Percentiles rank a stretch among this genome's conserved stretches.
These are phyloP conservation scores for Dendrothele bispora DNA, from an alignment of 768 basidiomycete genomes.

Conservation along the genomic window DNA sequence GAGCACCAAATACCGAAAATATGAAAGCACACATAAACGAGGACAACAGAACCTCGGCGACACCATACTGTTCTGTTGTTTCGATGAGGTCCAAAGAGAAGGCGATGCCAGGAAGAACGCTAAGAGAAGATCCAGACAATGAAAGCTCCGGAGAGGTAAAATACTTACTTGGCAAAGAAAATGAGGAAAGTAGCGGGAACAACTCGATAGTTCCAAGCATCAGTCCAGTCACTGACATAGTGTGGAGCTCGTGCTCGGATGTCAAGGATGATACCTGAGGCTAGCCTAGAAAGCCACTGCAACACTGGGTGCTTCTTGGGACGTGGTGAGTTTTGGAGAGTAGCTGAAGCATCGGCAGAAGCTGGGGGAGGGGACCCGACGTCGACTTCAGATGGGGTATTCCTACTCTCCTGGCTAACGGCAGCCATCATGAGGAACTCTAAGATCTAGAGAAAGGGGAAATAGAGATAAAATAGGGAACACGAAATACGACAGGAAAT, in stretches of 20 bases:
- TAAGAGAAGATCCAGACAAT: slow-evolving; percentile 27
- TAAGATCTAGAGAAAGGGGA: too few relatives aligned
- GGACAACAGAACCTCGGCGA: slow-evolving; percentile 79
- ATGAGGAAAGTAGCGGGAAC: slow-evolving; percentile 84
- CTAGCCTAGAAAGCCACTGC: slow-evolving; percentile 32
- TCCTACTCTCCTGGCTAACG: too few relatives aligned
- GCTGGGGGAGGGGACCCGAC: too few relatives aligned
- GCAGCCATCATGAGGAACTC: too few relatives aligned
- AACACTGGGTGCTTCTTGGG: neutral
- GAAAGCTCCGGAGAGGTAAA: slow-evolving; percentile 8
- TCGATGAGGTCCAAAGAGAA: slow-evolving; percentile 93
- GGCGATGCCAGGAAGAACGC: slow-evolving; percentile 87
- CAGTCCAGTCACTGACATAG: slow-evolving; percentile 86
- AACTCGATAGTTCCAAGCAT: slow-evolving; percentile 91
- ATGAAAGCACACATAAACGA: slow-evolving; percentile 90
- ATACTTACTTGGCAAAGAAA: slow-evolving; percentile 77
- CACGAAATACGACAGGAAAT: too few relatives aligned
- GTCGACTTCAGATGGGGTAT: too few relatives aligned
- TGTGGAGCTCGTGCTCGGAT: slow-evolving; percentile 71
- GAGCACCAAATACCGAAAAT: slow-evolving; percentile 85
- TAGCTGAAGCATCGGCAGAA: too few relatives aligned
- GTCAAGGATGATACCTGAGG: slow-evolving; percentile 69
- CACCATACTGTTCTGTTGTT: slow-evolving; percentile 86
- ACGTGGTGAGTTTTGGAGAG: too few relatives aligned
- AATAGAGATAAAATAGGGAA: too few relatives aligned